These are phyloP conservation scores for Lecanicillium sp. DNA, from an alignment of 2,329 filamentous ascomycete species.

Conservation along the genomic window DNA sequence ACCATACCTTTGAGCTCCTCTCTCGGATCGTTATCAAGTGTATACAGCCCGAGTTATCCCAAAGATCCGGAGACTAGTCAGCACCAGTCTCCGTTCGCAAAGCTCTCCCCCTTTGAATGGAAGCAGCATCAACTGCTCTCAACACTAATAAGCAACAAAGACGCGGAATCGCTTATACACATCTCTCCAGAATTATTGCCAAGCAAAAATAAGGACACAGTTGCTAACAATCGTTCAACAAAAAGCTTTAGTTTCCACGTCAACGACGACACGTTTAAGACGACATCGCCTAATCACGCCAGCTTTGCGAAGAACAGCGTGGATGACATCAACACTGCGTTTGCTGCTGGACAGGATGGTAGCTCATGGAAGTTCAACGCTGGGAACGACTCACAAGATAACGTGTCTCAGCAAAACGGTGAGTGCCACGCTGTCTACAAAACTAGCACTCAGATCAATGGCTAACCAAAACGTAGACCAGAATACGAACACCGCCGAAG, in stretches of 20 bases:
- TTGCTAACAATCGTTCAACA: constrained; percentile 25
- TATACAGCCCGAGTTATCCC: constrained; percentile 5
- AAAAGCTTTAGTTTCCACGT: constrained; percentile 46
- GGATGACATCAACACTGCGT: constrained; percentile 56
- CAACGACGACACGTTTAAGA: constrained; percentile 32
- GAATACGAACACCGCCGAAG: constrained; percentile 12
- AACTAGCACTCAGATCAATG: too few species aligned
- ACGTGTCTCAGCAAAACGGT: too few species aligned
- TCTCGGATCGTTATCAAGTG: constrained; percentile 9
- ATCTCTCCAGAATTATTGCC: not conserved
- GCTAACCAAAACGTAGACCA: too few species aligned
- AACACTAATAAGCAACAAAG: constrained; percentile 7
- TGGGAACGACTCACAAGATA: constrained; percentile 20
- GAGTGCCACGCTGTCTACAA: too few species aligned
- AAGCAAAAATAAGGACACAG: constrained; percentile 1
- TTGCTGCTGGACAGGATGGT: constrained; percentile 41
- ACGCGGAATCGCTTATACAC: not conserved
- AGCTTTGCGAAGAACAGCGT: constrained; percentile 42
- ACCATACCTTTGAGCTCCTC: not conserved
- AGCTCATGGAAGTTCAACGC: constrained; percentile 45
- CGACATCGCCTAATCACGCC: constrained; percentile 26
- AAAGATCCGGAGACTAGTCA: constrained; percentile 23
- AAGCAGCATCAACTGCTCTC: constrained; percentile 30
- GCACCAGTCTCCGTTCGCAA: constrained; percentile 14
- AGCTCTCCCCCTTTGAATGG: constrained; percentile 30